Evolutionary conservation across 192 early-diverging fungal species (phyloP), one percentile per base, ranked within the genome.

Genomic region (Coemansia sp.): DNA sequence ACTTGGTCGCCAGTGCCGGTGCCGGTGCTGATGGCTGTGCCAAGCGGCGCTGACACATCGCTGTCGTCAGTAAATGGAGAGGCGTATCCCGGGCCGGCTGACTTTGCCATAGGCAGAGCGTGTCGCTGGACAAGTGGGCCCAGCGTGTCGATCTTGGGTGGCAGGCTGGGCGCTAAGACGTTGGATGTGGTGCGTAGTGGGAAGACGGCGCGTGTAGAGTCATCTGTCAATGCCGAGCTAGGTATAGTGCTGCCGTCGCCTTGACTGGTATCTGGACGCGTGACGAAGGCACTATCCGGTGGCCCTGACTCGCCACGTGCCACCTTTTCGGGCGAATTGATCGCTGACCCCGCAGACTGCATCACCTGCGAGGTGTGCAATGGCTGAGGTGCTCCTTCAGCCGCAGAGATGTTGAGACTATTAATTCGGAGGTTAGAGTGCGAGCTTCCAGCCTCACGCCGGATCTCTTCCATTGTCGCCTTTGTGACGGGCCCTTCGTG

Each of bases 401-500:
- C 46, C 1, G 66, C 46, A 40, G 60, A 54, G 41, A 72, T 52
- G 66, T 63, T 68, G 36, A 77, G 60, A 51, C 66, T 73, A 70
- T 83, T 83, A 33, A 83, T 83, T 49, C 70, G 61, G 29, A 83
- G 54, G 65, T 76, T 83, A 12, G 76, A 78, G n/a, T 65, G 61
- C 27, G 72, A 70, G 63, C 73, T 68, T 18, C 70, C 59, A n/a
- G 80, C 75, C 27, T 83, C 80, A 46, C 80, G 76, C 15, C 80
- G 80, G 65, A 83, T 83, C 70, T 83, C 80, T 20, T 83, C 80
- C 80, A 83, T 83, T 38, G 80, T 83, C 43, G 80, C 80, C 36
- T 77, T 77, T 33, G 72, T 78, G 59, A 83, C 76, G 7, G 80
- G 80, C 27, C 80, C 80, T 24, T 59, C 70, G 71, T 75, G 80